Evolutionary conservation across 1,139 yeast genomes (phyloP), one percentile per base, ranked within the genome.

Genomic region (Saccharomyces hybrid): DNA sequence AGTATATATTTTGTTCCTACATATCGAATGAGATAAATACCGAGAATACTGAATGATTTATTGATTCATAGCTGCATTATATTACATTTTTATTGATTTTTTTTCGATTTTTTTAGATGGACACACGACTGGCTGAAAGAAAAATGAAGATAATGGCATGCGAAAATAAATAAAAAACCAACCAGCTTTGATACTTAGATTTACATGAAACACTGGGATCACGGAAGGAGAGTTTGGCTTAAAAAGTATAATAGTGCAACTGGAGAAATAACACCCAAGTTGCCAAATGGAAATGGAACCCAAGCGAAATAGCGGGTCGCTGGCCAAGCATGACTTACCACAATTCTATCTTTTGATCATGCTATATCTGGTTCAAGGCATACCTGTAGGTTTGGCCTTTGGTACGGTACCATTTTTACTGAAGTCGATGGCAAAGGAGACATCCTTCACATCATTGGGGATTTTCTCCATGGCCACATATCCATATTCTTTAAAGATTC

Each of bases 361-460:
- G 7, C 72, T 93, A 30, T 93, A 93, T 66, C 73, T 90, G 49
- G 77, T 91, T 11, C 99, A 93, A 69, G 99, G 99, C 26, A 84
- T 93, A 4, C 99, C 99, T 0, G 95, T 91, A 14, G 99, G 99
- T 0, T 72, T 93, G 47, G 96, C 97, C 1, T 90, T 93, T 74
- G 99, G 99, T 3, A 86, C 96, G 1, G 79, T 93, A n/a, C 99
- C 99, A 1, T 93, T 91, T 65, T 75, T 95, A 34, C 75, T 95
- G 56, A 93, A 93, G 69, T 80, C 93, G 8, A 66, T 71, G 55
- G 69, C 74, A 7, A 70, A 69, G 50, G 81, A 84, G 58, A 77
- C 91, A 27, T 79, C 90, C 13, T 93, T 88, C 67, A 83, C 97
- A 1, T 95, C 90, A 64, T 88, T 93, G 9, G 99, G 98, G 0